These are phyloP conservation scores for Rhizophora mangle DNA, from an alignment of 345 rosid genomes.

Conservation along the genomic window DNA sequence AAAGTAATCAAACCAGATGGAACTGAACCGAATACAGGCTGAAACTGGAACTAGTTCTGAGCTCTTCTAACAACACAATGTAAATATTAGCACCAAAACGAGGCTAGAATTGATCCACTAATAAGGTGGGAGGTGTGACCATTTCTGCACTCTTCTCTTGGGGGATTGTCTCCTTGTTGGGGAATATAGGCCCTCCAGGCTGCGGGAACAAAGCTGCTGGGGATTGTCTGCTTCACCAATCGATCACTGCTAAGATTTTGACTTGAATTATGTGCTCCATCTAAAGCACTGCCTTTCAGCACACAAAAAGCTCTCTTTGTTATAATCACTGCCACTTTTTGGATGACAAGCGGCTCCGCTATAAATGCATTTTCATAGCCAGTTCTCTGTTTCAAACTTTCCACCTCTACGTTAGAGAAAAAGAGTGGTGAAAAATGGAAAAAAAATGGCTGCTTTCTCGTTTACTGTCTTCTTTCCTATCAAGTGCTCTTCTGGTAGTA, in stretches of 20 bases:
- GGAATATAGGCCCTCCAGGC: no score
- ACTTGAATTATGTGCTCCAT: neutral
- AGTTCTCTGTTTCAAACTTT: constrained; percentile 32
- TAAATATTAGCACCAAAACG: no score
- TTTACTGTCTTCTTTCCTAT: constrained; percentile 12
- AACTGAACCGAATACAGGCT: no score
- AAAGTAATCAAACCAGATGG: no score
- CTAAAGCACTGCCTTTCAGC: neutral
- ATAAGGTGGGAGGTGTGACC: no score
- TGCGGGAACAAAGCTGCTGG: no score
- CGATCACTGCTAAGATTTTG: constrained; percentile 12
- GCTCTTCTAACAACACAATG: no score
- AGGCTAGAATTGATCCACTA: no score
- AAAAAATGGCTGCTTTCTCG: constrained; percentile 28
- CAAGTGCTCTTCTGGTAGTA: constrained; percentile 25
- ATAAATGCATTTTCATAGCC: constrained; percentile 26
- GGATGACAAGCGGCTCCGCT: constrained; percentile 7
- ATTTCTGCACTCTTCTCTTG: no score
- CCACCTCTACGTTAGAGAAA: neutral
- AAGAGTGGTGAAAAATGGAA: neutral
- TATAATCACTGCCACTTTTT: constrained; percentile 22
- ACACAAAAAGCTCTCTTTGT: constrained; percentile 15
- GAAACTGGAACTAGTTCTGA: no score
- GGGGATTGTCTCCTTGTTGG: no score
- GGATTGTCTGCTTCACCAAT: neutral